phyloP scores from a whole-genome alignment of 441 rosid species.

The Erodium trifolium region DNA sequence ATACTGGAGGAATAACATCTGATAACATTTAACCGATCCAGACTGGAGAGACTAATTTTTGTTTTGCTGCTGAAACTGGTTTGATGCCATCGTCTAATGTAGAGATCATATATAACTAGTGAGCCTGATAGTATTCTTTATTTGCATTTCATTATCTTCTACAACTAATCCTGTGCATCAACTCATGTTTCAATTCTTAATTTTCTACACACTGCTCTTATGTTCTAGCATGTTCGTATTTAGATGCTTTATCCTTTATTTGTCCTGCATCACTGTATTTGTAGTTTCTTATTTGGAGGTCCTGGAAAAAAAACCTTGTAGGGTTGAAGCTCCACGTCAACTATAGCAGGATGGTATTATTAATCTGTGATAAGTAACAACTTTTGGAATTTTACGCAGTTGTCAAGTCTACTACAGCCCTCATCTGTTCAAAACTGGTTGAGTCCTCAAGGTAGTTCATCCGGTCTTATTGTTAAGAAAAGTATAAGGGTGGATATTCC shows the following conservation, averaged over 20 bases:
- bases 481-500: slow-evolving; percentile 95
- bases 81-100: slow-evolving; percentile 7
- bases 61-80: slow-evolving; percentile 13
- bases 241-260: not conserved
- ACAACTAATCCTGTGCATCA: slow-evolving; percentile 10
- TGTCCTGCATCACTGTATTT: not conserved
- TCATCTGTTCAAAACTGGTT: slow-evolving; percentile 74
- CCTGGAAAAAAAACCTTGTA: slow-evolving; percentile 10
- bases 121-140: slow-evolving; percentile 15
- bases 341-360: slow-evolving; percentile 7
- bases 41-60: not conserved
- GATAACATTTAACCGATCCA: slow-evolving; percentile 9
- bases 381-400: slow-evolving; percentile 44
- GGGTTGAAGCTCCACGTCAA: slow-evolving; percentile 5
- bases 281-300: not conserved
- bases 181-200: not conserved
- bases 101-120: slow-evolving; percentile 7
- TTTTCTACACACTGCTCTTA: not conserved
- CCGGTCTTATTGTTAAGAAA: slow-evolving; percentile 81
- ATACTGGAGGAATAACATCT: slow-evolving; percentile 4
- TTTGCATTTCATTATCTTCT: slow-evolving; percentile 11
- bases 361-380: slow-evolving; percentile 16
- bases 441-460: slow-evolving; percentile 68
- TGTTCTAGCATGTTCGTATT: not conserved
- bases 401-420: slow-evolving; percentile 51